phyloP scores from a whole-genome alignment of 139 green algal species.

The Pseudopediastrum boryanum region DNA sequence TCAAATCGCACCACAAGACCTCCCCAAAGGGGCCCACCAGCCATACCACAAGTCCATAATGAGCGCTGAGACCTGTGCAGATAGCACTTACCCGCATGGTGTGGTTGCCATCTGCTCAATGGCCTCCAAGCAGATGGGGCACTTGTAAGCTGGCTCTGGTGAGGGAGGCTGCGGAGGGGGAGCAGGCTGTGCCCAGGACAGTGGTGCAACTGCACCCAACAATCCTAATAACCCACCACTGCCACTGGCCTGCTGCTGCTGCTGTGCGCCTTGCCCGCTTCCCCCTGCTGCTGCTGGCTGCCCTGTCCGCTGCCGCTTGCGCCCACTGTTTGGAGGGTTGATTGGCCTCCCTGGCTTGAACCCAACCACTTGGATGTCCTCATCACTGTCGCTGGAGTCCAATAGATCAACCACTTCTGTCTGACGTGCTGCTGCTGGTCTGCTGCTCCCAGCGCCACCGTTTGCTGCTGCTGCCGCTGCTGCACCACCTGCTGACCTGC shows the following conservation, averaged over 20 bases:
- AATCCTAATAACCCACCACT: not conserved
- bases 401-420: no score
- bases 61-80: not conserved
- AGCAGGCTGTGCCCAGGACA: not conserved
- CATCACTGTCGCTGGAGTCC: no score
- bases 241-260: not conserved
- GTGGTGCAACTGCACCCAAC: conserved; percentile 12
- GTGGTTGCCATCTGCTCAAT: conserved; percentile 34
- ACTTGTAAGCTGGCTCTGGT: conserved; percentile 27
- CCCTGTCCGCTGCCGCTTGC: no score
- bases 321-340: no score
- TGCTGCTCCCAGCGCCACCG: no score
- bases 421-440: no score
- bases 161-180: not conserved
- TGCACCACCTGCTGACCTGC: not conserved
- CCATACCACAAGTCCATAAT: not conserved
- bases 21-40: not conserved
- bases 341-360: no score
- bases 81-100: conserved; percentile 25
- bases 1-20: not conserved
- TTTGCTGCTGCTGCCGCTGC: conserved; percentile 21
- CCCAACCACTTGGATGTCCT: no score
- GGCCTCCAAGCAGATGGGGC: conserved; percentile 25
- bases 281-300: conserved; percentile 13
- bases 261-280: no score